Base-by-base conservation (phyloP, 192 early-diverging fungal genomes). In the Gonapodya prolifera region DNA sequence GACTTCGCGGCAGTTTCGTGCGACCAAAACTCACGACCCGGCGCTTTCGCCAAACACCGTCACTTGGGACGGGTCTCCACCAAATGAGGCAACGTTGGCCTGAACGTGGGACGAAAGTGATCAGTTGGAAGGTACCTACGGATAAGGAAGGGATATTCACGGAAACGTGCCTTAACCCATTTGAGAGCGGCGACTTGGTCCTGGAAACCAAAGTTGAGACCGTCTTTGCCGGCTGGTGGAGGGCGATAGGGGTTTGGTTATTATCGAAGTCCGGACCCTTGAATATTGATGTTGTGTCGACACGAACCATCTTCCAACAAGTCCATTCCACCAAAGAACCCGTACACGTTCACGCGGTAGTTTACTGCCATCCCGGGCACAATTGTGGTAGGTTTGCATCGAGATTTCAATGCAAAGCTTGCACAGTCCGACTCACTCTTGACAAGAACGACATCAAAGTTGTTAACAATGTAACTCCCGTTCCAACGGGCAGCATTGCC, bases 131-230 rank as follows among this genome's bases (percentile, higher is more conserved):
- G n/a, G n/a, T n/a, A n/a, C n/a, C n/a, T n/a, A n/a, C n/a, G n/a
- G n/a, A n/a, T n/a, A n/a, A n/a, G n/a, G n/a, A n/a, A n/a, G n/a
- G n/a, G n/a, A n/a, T n/a, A n/a, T n/a, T n/a, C n/a, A n/a, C n/a
- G n/a, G n/a, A n/a, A n/a, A n/a, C n/a, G n/a, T n/a, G n/a, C n/a
- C 30, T 81, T 76, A 29, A 92, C 84, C 91, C 91, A 92, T 71
- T 81, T 45, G 2, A 92, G 69, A 16, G 89, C 90, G 0, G 78
- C 2, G 18, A 76, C 61, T 75, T 83, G 81, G 75, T 86, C 84
- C 33, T 81, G 75, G 23, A 86, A 69, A 17, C 83, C 83, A 70
- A 75, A 80, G 78, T 86, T 86, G 35, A 73, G 33, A 8, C 34
- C 31, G 69, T 33, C 30, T 69, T 18, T 23, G 75, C 2, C 69